Base-by-base conservation (phyloP, 1,284 basidiomycete genomes). In the Albatrellus sp. region DNA sequence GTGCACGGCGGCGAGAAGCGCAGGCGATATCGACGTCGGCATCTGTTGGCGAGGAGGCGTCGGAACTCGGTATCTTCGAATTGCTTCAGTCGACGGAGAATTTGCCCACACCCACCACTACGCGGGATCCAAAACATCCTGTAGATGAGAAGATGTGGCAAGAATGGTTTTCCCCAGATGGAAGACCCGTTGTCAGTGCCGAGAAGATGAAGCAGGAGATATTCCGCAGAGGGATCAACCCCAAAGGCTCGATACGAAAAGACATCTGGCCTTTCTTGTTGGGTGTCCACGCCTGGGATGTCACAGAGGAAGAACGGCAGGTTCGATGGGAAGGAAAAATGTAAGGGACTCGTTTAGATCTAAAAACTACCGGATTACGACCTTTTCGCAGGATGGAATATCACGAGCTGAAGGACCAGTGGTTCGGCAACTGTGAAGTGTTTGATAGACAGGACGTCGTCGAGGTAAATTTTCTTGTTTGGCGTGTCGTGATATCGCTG, bases 261-360 rank as follows among this genome's bases (percentile, higher is more conserved):
- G 73, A 71, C 40, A 74, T 90, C 0, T 99, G 96, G 96, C 90
- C 91, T 1, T 90, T 90, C 57, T 60, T 98, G 29, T 69, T 98
- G 11, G 88, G 84, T 17, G 86, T 93, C 1, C 69, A 84, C 31
- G 75, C 79, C 9, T 97, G 92, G 90, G 71, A 83, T 45, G 68
- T 66, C 0, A 80, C 77, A 5, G 56, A 67, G 36, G 60, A 63
- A 46, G 68, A 81, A 54, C 67, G 83, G 43, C 67, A 70, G 45
- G 62, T 59, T 28, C 60, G 66, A 33, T 83, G 85, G 75, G 64
- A 75, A 46, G 67, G 63, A 46, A 88, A 87, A 64, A 68, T 67
- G 85, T 85, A 53, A 42, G 69, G 57, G n/a, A 20, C 12, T 8
- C 34, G 7, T 30, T 13, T n/a, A 16, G 40, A 37, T 44, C 12